These are phyloP conservation scores for Rhynchosporium agropyri DNA, from an alignment of 2,329 filamentous ascomycete genomes.

Conservation along the genomic window DNA sequence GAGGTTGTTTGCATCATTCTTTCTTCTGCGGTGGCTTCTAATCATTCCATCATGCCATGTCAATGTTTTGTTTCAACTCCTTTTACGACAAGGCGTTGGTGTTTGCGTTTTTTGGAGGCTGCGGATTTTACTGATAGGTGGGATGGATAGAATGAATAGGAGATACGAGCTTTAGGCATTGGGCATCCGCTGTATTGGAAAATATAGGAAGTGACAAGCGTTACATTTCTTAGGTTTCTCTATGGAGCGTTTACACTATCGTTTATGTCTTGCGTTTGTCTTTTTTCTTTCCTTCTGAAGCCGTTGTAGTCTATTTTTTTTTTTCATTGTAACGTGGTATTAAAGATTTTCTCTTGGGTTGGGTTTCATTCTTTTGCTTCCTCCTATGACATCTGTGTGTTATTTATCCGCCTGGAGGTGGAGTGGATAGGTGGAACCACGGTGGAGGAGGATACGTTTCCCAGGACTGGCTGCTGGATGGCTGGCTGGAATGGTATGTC, in stretches of 20 bases:
- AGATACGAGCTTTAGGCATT: slow-evolving; percentile 1
- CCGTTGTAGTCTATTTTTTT: no score
- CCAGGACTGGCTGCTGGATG: no score
- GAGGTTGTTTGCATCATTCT: neutral
- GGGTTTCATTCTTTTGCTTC: no score
- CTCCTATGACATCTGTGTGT: no score
- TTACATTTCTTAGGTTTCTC: neutral
- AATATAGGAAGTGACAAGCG: neutral
- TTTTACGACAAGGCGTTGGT: neutral
- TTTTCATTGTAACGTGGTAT: no score
- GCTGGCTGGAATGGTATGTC: no score
- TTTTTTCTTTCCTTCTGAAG: neutral
- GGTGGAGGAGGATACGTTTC: no score
- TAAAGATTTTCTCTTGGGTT: no score
- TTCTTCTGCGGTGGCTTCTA: neutral
- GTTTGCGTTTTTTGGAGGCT: neutral
- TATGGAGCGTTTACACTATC: neutral
- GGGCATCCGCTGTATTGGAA: neutral
- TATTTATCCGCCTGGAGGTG: no score
- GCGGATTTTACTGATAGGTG: no score
- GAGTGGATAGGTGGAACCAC: no score
- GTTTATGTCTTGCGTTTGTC: neutral
- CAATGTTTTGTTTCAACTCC: neutral
- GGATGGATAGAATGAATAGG: neutral
- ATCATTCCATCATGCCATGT: neutral